phyloP scores from a whole-genome alignment of 2,329 filamentous ascomycete genomes.

The Fusarium sp. region DNA sequence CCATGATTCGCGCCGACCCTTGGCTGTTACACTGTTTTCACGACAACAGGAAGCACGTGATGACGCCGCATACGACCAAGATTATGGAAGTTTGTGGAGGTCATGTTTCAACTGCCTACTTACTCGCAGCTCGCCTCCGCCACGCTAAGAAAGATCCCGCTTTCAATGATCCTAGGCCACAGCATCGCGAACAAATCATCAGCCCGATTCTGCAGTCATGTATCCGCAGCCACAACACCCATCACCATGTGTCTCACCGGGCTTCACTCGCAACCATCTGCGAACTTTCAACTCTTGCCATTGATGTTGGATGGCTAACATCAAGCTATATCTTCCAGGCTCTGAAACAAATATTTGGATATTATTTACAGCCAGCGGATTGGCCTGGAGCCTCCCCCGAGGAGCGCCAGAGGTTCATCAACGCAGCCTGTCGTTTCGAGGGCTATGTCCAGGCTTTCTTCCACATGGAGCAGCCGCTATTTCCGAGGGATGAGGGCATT shows the following conservation, averaged over 20 bases:
- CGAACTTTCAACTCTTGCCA: not conserved
- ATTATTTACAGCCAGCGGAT: too few relatives aligned
- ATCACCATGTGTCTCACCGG: not conserved
- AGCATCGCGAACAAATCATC: not conserved
- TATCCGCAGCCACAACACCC: fast-evolving
- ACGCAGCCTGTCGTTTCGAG: not conserved
- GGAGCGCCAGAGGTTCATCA: not conserved
- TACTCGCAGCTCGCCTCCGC: not conserved
- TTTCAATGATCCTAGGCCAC: not conserved
- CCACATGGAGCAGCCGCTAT: not conserved
- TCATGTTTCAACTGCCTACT: not conserved
- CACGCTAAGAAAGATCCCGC: not conserved
- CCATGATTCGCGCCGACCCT: not conserved
- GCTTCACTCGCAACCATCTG: not conserved
- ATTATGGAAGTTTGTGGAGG: not conserved
- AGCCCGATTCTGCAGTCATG: not conserved
- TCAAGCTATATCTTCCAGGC: not conserved
- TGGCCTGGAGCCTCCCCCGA: fast-evolving
- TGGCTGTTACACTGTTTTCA: not conserved
- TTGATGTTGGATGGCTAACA: not conserved
- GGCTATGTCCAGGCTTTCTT: not conserved
- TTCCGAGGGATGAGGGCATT: not conserved
- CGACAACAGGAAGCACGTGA: not conserved
- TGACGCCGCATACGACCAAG: not conserved
- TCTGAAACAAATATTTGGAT: too few relatives aligned